Evolutionary conservation across 1,284 basidiomycete species (phyloP), one percentile per base, ranked within the genome.

Genomic region (Ceratobasidium sp.): DNA sequence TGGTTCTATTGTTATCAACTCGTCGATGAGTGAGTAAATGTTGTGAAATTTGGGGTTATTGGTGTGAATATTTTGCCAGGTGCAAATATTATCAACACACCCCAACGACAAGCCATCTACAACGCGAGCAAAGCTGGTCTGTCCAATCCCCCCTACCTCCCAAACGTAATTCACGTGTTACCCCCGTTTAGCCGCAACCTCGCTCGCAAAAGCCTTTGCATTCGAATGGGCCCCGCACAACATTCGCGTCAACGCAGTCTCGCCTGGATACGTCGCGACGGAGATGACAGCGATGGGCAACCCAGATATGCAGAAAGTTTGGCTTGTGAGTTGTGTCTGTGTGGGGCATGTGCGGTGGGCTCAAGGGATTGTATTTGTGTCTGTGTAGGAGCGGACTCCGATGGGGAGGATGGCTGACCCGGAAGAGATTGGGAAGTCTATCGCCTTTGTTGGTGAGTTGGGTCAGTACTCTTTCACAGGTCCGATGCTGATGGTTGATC

Each of bases 201-300:
- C 86, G 75, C 82, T 90, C 9, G 81, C 83, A 0, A 88, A 86
- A 78, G 87, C 85, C 5, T 83, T 90, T 4, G 89, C 89, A 1
- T 84, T 87, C 0, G 89, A 90, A 79, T 90, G 89, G 88, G 86
- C 87, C 0, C 74, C 79, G 48, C 76, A 83, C 54, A 80, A 79
- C 6, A 89, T 90, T 66, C 84, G 89, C 13, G 88, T 90, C 14
- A 91, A 91, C 79, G 84, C 86, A 0, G 76, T 90, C 22, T 87
- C 86, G 27, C 88, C 88, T 0, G 89, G 88, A 62, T 90, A 89
- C 62, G 86, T 87, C 86, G 72, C 64, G 79, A 75, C 74, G 8
- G 66, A 69, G 43, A 69, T 69, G 66, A 69, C 66, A 22, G 66
- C 66, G 2, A 69, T 69, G 66, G 66, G 66, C 2, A 69, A 69